Evolutionary conservation across 2,329 filamentous ascomycete genomes (phyloP).

Genomic region (Xylariaceae sp.): DNA sequence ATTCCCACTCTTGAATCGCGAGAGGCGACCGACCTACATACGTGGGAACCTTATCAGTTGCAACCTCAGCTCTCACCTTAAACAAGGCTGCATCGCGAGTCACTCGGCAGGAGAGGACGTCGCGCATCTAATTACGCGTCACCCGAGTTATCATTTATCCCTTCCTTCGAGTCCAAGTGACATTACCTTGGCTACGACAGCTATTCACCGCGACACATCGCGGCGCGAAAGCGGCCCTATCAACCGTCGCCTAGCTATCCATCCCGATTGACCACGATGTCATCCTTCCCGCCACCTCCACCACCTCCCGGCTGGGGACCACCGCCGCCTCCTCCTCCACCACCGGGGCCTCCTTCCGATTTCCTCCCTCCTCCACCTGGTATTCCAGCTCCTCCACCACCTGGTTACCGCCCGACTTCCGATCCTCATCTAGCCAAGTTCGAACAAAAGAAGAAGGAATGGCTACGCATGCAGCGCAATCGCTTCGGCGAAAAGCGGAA

Average conservation of each 20-base stretch:
- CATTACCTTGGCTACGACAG: slow-evolving; percentile 20
- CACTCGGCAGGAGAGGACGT: slow-evolving; percentile 17
- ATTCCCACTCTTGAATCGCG: slow-evolving; percentile 22
- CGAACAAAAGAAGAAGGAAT: slow-evolving; percentile 98
- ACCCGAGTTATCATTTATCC: neutral
- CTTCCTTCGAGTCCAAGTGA: neutral
- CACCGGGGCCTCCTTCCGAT: slow-evolving; percentile 50
- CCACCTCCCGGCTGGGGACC: slow-evolving; percentile 55
- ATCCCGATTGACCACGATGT: slow-evolving; percentile 38
- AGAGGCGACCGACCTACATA: slow-evolving; percentile 15
- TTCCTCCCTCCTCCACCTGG: slow-evolving; percentile 53
- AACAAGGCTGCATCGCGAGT: slow-evolving; percentile 20
- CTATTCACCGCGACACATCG: slow-evolving; percentile 29
- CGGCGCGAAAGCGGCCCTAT: slow-evolving; percentile 32
- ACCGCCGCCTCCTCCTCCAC: slow-evolving; percentile 48
- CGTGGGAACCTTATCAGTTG: slow-evolving; percentile 10
- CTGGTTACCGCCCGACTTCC: slow-evolving; percentile 73
- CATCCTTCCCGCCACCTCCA: slow-evolving; percentile 48
- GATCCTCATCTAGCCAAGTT: slow-evolving; percentile 90
- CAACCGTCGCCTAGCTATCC: slow-evolving; percentile 23
- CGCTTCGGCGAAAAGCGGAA: slow-evolving; percentile 96
- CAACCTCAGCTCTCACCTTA: slow-evolving; percentile 8
- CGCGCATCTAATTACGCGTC: slow-evolving; percentile 19
- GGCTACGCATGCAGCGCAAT: slow-evolving; percentile 85
- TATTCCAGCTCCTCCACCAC: slow-evolving; percentile 67